phyloP scores from a whole-genome alignment of 1,284 basidiomycete species.

The Ganoderma sinense region DNA sequence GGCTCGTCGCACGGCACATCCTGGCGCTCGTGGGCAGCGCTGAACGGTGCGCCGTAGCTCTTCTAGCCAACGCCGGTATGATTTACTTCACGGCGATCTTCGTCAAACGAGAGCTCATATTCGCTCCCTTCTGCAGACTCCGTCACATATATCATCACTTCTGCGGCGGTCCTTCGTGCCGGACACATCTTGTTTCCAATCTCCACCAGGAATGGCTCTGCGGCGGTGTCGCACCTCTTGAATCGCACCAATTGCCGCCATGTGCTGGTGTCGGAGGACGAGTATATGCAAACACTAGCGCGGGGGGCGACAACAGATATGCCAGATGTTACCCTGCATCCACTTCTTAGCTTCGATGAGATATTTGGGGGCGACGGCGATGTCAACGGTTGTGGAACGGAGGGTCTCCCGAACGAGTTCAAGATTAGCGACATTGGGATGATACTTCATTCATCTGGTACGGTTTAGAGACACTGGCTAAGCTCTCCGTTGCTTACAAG shows the following conservation, averaged over 20 bases:
- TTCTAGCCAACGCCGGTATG: slow-evolving; percentile 30
- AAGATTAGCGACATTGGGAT: slow-evolving; percentile 8
- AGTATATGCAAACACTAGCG: slow-evolving; percentile 10
- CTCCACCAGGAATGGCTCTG: slow-evolving; percentile 29
- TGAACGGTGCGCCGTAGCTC: slow-evolving; percentile 16
- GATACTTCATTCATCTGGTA: slow-evolving; percentile 36
- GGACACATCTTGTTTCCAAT: slow-evolving; percentile 38
- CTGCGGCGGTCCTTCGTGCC: slow-evolving; percentile 40
- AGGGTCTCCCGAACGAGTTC: slow-evolving; percentile 1
- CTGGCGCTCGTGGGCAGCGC: not conserved
- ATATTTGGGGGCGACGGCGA: slow-evolving; percentile 11
- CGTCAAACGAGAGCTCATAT: not conserved
- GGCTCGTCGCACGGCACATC: slow-evolving; percentile 5
- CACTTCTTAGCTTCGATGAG: slow-evolving; percentile 24
- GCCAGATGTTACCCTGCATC: slow-evolving; percentile 10
- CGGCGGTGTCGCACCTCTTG: slow-evolving; percentile 32
- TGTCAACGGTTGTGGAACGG: not conserved
- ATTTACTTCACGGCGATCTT: not conserved
- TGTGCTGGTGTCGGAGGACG: slow-evolving; percentile 23
- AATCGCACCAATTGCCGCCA: slow-evolving; percentile 9
- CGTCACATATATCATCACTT: slow-evolving; percentile 39
- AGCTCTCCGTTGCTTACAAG: not conserved
- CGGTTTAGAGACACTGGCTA: not conserved
- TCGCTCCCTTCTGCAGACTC: slow-evolving; percentile 32
- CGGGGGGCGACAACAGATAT: not conserved